Evolutionary conservation across 768 basidiomycete species (phyloP).

Genomic region (Russula compacta): DNA sequence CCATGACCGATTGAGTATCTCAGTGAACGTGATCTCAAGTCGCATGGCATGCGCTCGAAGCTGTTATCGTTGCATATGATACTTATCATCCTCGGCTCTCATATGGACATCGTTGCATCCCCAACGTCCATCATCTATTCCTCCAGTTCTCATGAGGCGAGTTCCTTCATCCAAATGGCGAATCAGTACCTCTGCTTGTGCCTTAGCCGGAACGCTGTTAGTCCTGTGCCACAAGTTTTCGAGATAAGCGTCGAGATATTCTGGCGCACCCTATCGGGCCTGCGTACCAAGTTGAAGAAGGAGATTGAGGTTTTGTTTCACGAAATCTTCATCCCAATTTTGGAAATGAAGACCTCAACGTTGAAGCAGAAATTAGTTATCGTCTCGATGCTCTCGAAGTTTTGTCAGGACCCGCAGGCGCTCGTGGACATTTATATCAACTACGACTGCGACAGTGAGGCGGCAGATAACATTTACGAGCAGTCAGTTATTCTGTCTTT

Average conservation of each 20-base stretch:
- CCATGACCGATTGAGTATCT: conserved; percentile 17
- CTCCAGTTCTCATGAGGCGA: conserved; percentile 78
- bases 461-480: conserved; percentile 95
- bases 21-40: conserved; percentile 92
- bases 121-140: conserved; percentile 88
- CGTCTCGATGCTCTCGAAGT: conserved; percentile 73
- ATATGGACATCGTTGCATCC: conserved; percentile 85
- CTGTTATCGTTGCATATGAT: conserved; percentile 90
- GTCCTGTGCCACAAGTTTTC: conserved; percentile 92
- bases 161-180: conserved; percentile 83
- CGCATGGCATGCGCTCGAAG: conserved; percentile 96
- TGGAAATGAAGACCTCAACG: conserved; percentile 96
- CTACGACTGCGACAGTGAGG: conserved; percentile 95
- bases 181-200: conserved; percentile 94
- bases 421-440: conserved; percentile 98
- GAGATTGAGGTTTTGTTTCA: conserved; percentile 98
- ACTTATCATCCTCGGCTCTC: conserved; percentile 82
- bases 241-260: conserved; percentile 98
- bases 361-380: conserved; percentile 92
- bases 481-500: conserved; percentile 43
- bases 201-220: conserved; percentile 90
- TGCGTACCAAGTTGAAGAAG: conserved; percentile 98
- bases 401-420: conserved; percentile 95
- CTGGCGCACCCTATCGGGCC: conserved; percentile 88
- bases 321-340: conserved; percentile 96